Base-by-base conservation (phyloP, 768 basidiomycete genomes). In the Boletus huronensis region DNA sequence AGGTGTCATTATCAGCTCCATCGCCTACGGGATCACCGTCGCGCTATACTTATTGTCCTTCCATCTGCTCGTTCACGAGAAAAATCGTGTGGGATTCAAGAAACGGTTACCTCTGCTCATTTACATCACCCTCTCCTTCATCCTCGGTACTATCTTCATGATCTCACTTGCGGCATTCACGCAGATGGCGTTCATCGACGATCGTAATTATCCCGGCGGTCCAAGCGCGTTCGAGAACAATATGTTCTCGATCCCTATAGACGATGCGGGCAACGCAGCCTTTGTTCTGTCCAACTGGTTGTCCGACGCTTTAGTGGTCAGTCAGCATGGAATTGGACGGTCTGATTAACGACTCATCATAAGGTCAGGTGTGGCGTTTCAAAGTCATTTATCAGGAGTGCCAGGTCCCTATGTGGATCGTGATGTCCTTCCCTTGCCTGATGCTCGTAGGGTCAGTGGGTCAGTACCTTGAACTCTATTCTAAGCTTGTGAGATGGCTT, bases 191-290 rank as follows among this genome's bases (percentile, higher is more conserved):
- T 72, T 71, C 48, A 64, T 74, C 40, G 65, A 74, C 48, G 45
- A 65, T 43, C 64, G 72, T 5, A 59, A 71, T 43, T 72, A 63
- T 32, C 66, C 66, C 0, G 70, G 70, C 3, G 72, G 72, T 14
- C 71, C 72, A 5, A 61, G 40, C 13, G 61, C 56, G 9, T 74
- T 53, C 31, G 62, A 61, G 19, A 49, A 55, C 8, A n/a, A 48
- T 3, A 53, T 55, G 50, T 72, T 59, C 51, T 58, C 57, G 10
- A 56, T 62, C 17, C 67, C 67, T 19, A 29, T 64, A 5, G 57
- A 58, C 21, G 14, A 54, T 14, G 8, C 32, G 2, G 63, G 60
- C 1, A 66, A 63, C 14, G 54, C 1, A 0, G 44, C 43, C 6
- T 54, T 58, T 17, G 53, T 48, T 17, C 23, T 58, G 4, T 48